Percentiles rank a stretch among this genome's conserved stretches.
These are phyloP conservation scores for Lasiodiplodia gonubiensis DNA, from an alignment of 2,329 filamentous ascomycete species.

Conservation along the genomic window DNA sequence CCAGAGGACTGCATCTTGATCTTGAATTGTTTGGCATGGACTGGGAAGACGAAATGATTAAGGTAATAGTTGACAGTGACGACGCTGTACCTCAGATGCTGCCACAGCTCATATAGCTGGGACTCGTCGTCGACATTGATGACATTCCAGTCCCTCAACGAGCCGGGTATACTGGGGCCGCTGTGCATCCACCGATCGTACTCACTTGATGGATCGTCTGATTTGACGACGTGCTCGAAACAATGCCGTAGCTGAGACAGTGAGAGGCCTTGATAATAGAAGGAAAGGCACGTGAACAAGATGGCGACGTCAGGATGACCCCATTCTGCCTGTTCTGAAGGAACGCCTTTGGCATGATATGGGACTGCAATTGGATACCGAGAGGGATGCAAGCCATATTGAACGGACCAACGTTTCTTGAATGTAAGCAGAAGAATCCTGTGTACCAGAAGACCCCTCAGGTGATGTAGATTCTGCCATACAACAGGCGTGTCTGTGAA, in stretches of 20 bases:
- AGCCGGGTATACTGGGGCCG: constrained; percentile 51
- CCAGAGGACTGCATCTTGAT: constrained; percentile 68
- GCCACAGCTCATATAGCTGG: constrained; percentile 60
- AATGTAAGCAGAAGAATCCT: constrained; percentile 65
- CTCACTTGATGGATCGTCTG: constrained; percentile 62
- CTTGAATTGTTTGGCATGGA: constrained; percentile 68
- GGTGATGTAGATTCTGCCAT: constrained; percentile 56
- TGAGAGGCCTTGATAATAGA: constrained; percentile 66
- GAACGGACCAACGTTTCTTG: constrained; percentile 70
- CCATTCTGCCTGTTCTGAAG: constrained; percentile 66
- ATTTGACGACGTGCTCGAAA: constrained; percentile 59
- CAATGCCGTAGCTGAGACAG: constrained; percentile 56
- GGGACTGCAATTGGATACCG: constrained; percentile 70
- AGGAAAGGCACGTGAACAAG: constrained; percentile 56
- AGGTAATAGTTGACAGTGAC: constrained; percentile 68
- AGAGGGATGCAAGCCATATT: constrained; percentile 55
- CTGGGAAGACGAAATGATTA: constrained; percentile 69
- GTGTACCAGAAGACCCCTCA: constrained; percentile 68
- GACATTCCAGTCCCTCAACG: constrained; percentile 58
- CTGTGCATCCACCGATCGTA: constrained; percentile 63
- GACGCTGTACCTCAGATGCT: constrained; percentile 57
- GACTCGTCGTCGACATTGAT: constrained; percentile 65
- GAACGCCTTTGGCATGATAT: constrained; percentile 51
- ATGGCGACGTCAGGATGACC: constrained; percentile 67
- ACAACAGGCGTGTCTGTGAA: constrained; percentile 50